Conservation (phyloP, 805 yeast species). For the Candida taoyuanica region DNA sequence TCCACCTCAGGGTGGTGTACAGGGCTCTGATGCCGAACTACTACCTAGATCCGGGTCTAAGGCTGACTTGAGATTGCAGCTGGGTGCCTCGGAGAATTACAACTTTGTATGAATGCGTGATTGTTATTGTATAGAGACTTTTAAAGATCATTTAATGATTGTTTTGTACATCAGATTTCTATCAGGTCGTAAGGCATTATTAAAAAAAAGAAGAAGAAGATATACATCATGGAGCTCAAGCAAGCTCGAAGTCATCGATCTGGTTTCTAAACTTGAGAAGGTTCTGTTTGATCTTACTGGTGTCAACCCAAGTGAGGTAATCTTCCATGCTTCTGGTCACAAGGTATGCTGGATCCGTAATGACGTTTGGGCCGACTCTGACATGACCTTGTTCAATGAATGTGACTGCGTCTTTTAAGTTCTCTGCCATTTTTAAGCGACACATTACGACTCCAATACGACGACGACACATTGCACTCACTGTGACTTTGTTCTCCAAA, state of each 20-base stretch:
- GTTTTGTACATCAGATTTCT: not conserved
- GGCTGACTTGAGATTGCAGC: constrained; percentile 36
- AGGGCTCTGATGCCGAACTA: constrained; percentile 11
- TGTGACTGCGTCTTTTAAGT: constrained; percentile 80
- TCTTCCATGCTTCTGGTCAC: constrained; percentile 95
- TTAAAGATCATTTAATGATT: not conserved
- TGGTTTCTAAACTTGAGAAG: constrained; percentile 81
- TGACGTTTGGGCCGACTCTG: constrained; percentile 92
- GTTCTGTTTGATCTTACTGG: constrained; percentile 86
- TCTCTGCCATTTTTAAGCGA: constrained; percentile 89
- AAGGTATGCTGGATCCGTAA: constrained; percentile 92
- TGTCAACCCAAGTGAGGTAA: constrained; percentile 96
- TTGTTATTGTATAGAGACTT: not conserved
- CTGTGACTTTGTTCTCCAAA: constrained; percentile 86
- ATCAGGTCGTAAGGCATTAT: constrained; percentile 4
- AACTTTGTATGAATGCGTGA: constrained; percentile 12
- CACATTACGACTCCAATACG: constrained; percentile 94
- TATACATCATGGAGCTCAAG: constrained; percentile 25
- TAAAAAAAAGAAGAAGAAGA: not conserved
- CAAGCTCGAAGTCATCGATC: constrained; percentile 54
- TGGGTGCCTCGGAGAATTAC: constrained; percentile 37
- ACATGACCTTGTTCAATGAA: constrained; percentile 97
- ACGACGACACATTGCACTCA: constrained; percentile 87
- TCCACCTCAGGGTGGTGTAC: constrained; percentile 14
- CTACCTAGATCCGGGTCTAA: constrained; percentile 36